Percentiles rank a stretch among this genome's conserved stretches.
Conservation (phyloP, 768 basidiomycete species). For the Pisolithus tinctorius region DNA sequence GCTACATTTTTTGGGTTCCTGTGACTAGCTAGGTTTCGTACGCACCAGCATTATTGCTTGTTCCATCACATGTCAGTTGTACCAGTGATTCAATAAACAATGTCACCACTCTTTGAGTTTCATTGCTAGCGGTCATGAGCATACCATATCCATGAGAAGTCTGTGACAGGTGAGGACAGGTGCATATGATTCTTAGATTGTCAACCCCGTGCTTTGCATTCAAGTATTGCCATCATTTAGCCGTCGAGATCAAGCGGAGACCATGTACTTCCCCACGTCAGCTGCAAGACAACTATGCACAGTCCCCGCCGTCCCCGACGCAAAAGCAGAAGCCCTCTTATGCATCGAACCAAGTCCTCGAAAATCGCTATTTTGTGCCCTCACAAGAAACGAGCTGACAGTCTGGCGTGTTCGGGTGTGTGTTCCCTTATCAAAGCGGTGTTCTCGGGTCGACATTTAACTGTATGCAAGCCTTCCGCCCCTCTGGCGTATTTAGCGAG, state of each 20-base stretch:
- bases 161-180: too few relatives aligned
- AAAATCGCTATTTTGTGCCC: conserved; percentile 70
- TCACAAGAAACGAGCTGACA: conserved; percentile 64
- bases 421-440: conserved; percentile 6
- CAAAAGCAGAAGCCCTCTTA: conserved; percentile 52
- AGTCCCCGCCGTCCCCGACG: conserved; percentile 60
- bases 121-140: too few relatives aligned
- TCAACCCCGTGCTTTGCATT: too few relatives aligned
- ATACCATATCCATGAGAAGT: too few relatives aligned
- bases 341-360: conserved; percentile 58
- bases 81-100: too few relatives aligned
- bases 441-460: conserved; percentile 1
- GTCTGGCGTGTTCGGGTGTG: conserved; percentile 80
- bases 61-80: too few relatives aligned
- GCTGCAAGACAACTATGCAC: conserved; percentile 69
- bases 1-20: too few relatives aligned
- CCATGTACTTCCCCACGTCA: conserved; percentile 87
- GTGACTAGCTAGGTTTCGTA: too few relatives aligned
- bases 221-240: too few relatives aligned
- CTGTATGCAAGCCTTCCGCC: conserved; percentile 51
- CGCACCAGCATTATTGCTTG: too few relatives aligned
- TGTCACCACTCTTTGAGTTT: too few relatives aligned
- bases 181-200: too few relatives aligned
- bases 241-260: neutral
- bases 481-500: conserved; percentile 69